Conservation (phyloP, 257 asterid genomes). For the Parsonsia alboflavescens region DNA sequence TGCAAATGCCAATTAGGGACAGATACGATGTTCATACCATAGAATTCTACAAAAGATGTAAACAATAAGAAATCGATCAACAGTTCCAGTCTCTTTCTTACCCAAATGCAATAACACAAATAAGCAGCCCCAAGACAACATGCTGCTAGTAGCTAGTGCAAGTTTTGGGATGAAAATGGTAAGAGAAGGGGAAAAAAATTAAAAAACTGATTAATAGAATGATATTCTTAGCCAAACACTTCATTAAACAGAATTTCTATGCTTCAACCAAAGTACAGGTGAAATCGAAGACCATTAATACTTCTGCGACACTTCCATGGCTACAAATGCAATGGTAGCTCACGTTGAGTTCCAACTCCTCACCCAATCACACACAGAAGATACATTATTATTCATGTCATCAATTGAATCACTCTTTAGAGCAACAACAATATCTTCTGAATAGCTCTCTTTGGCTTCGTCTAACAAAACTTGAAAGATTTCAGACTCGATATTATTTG, state of each 20-base stretch:
- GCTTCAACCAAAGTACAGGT: neutral
- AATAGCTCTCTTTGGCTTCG: conserved; percentile 85
- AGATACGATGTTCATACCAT: too few species aligned
- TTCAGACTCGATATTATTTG: conserved; percentile 83
- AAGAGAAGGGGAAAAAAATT: too few species aligned
- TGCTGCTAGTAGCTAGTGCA: too few species aligned
- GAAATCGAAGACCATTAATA: neutral
- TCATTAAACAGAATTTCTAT: neutral
- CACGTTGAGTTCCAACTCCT: conserved; percentile 43
- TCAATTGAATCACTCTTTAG: conserved; percentile 59
- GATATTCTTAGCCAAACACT: neutral
- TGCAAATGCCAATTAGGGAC: too few species aligned
- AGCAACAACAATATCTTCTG: conserved; percentile 65
- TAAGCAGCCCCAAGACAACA: too few species aligned
- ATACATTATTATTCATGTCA: conserved; percentile 51
- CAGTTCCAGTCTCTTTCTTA: too few species aligned
- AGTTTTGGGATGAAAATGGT: too few species aligned
- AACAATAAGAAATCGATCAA: too few species aligned
- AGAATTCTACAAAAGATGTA: too few species aligned
- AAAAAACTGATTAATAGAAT: neutral
- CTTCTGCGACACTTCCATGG: neutral
- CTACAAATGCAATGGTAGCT: neutral
- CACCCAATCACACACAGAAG: conserved; percentile 55
- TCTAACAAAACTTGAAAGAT: conserved; percentile 81
- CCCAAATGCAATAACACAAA: too few species aligned